Conservation (phyloP, 2,329 filamentous ascomycete species). For the Penicillium sp. region DNA sequence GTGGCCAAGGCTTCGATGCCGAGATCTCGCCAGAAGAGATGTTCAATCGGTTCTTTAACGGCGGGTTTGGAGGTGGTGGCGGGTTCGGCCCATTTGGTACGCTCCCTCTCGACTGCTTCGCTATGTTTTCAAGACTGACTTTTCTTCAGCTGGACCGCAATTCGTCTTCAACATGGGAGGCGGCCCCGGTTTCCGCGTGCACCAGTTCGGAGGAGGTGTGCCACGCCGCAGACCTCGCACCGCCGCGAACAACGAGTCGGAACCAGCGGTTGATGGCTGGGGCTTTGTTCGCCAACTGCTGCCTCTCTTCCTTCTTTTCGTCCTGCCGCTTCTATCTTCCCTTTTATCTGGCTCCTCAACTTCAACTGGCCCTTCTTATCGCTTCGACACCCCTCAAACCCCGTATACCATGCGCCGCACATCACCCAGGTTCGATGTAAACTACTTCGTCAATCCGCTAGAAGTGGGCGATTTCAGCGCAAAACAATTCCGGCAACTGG, state of each 20-base stretch:
- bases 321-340: conserved; percentile 80
- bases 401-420: conserved; percentile 76
- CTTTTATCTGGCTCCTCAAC: conserved; percentile 66
- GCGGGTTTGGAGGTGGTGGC: conserved; percentile 60
- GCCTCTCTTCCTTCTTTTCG: conserved; percentile 85
- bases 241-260: conserved; percentile 54
- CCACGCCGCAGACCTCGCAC: conserved; percentile 76
- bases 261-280: conserved; percentile 55
- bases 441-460: conserved; percentile 81
- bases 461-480: conserved; percentile 73
- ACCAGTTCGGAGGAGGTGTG: conserved; percentile 85
- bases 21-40: conserved; percentile 96
- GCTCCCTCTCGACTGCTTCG: conserved; percentile 9
- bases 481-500: conserved; percentile 72
- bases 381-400: conserved; percentile 70
- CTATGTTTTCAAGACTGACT: conserved; percentile 8
- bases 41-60: conserved; percentile 95
- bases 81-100: conserved; percentile 59
- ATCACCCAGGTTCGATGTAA: conserved; percentile 70
- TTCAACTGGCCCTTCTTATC: conserved; percentile 68
- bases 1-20: conserved; percentile 74
- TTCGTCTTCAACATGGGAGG: conserved; percentile 96
- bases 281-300: conserved; percentile 72
- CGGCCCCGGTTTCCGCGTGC: conserved; percentile 86
- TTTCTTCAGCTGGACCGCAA: conserved; percentile 66